Evolutionary conservation across 2,329 filamentous ascomycete genomes (phyloP).

Genomic region (Claviceps cyperi): DNA sequence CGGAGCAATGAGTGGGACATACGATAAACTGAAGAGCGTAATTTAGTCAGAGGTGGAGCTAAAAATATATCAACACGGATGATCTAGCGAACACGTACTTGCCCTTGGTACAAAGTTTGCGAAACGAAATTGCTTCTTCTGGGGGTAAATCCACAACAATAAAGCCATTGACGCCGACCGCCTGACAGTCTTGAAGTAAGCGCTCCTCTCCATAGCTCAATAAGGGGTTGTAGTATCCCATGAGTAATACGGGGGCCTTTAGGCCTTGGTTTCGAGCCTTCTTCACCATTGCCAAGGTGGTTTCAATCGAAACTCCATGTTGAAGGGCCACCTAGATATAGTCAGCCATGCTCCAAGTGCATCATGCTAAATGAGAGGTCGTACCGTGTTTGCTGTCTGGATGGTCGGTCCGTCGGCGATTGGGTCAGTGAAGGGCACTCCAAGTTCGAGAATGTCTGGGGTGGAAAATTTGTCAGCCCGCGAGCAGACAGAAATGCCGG

Average conservation of each 20-base stretch:
- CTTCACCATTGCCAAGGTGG: slow-evolving; percentile 70
- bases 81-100: slow-evolving; percentile 34
- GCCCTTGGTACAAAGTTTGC: slow-evolving; percentile 65
- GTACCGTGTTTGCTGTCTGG: slow-evolving; percentile 81
- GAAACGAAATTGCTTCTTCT: slow-evolving; percentile 88
- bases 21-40: slow-evolving; percentile 51
- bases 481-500: not conserved
- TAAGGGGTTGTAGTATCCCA: slow-evolving; percentile 98
- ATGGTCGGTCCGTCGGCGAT: slow-evolving; percentile 97
- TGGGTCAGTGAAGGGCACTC: slow-evolving; percentile 92
- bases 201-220: slow-evolving; percentile 87
- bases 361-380: slow-evolving; percentile 6
- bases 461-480: not conserved
- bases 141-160: slow-evolving; percentile 93
- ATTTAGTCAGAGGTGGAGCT: not conserved
- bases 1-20: slow-evolving; percentile 92
- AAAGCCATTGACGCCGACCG: slow-evolving; percentile 83
- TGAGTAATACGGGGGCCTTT: slow-evolving; percentile 71
- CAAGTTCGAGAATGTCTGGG: slow-evolving; percentile 80
- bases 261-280: slow-evolving; percentile 66
- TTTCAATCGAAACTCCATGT: slow-evolving; percentile 75
- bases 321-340: slow-evolving; percentile 48
- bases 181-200: slow-evolving; percentile 70
- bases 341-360: slow-evolving; percentile 1
- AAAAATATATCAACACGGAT: not conserved